These are phyloP conservation scores for Petunia axillaris DNA, from an alignment of 257 asterid species.

Conservation along the genomic window DNA sequence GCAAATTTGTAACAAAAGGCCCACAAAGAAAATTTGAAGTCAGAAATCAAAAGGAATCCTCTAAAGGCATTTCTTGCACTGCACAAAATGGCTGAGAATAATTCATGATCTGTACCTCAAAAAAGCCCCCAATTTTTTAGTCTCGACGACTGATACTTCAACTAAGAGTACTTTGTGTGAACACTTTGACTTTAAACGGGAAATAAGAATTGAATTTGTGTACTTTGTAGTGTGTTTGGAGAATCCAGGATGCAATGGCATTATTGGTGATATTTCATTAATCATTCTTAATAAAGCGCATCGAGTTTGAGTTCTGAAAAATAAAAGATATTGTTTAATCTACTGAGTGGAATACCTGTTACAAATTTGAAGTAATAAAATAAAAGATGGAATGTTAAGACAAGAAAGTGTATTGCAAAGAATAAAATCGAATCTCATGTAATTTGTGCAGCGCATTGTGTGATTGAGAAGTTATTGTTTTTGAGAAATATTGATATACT, in stretches of 20 bases:
- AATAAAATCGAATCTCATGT: background rate
- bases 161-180: background rate
- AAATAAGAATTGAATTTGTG: background rate
- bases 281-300: no score
- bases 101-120: constrained; percentile 9
- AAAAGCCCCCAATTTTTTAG: background rate
- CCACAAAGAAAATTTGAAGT: background rate
- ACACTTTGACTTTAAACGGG: background rate
- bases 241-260: no score
- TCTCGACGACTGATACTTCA: background rate
- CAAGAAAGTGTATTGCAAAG: background rate
- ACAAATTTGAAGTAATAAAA: no score
- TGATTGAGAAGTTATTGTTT: no score
- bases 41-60: constrained; percentile 20
- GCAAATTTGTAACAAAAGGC: background rate
- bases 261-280: no score
- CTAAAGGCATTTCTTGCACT: background rate
- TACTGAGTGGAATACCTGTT: no score
- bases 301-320: no score
- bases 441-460: background rate
- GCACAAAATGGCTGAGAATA: constrained; percentile 16
- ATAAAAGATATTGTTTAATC: no score
- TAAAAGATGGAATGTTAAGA: no score
- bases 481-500: no score
- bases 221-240: background rate